Conservation (phyloP, 176 grass and related monocot species). For the Eragrostis curvula region DNA sequence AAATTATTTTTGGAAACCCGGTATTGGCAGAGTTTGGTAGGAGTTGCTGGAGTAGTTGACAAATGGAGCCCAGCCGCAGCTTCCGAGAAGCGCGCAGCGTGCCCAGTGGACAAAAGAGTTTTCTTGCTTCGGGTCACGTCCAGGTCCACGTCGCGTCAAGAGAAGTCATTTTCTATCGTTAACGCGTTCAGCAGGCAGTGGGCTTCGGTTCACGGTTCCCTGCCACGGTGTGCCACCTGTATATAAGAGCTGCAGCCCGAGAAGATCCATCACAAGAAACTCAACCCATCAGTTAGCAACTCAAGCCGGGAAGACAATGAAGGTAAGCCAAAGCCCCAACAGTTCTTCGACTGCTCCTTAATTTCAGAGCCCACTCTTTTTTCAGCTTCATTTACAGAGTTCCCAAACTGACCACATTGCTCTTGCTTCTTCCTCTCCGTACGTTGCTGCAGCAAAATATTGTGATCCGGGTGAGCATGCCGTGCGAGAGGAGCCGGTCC, state of each 20-base stretch:
- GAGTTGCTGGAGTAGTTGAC: no score
- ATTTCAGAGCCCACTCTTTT: background rate
- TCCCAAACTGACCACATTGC: background rate
- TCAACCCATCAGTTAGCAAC: background rate
- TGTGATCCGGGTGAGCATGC: conserved; percentile 51
- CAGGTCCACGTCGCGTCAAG: no score
- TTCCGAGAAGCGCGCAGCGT: background rate
- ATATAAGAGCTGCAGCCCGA: background rate
- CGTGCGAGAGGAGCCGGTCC: no score
- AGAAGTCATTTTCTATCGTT: background rate
- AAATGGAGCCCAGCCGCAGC: background rate
- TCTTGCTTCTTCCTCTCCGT: no score
- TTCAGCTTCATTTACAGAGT: background rate
- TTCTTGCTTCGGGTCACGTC: no score
- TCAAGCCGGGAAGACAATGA: conserved; percentile 7
- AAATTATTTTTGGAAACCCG: background rate
- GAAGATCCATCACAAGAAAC: background rate
- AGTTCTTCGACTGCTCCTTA: background rate
- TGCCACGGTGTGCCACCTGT: no score
- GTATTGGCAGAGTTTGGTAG: no score
- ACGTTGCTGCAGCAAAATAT: conserved; percentile 49
- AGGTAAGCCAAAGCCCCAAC: conserved; percentile 17
- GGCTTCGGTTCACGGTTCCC: background rate
- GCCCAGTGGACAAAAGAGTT: background rate
- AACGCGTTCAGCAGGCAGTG: background rate